Evolutionary conservation across 768 basidiomycete genomes (phyloP), one percentile per base, ranked within the genome.

Genomic region (Leccinellum rugosiceps): DNA sequence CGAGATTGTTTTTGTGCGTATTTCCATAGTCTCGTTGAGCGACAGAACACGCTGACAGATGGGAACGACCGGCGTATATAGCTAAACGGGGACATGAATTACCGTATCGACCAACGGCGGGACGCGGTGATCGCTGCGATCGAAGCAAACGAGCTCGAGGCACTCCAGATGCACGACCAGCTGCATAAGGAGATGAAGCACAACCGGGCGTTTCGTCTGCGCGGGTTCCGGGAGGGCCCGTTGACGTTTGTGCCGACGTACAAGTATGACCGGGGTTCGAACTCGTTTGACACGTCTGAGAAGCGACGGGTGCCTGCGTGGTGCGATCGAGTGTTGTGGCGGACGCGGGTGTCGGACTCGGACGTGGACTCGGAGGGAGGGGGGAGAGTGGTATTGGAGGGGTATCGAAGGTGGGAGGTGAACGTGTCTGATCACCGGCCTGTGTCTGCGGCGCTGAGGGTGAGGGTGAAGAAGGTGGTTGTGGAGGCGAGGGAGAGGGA

Each of bases 61-160:
- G 3, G 31, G 19, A 19, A 41, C n/a, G 38, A 7, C 17, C 26
- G 17, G n/a, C 32, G 21, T 45, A 31, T 50, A 48, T 63, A 93
- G 91, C 72, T 95, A 49, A 92, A 88, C 58, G 96, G 96, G 0
- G 96, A 98, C 72, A 81, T 99, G 75, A 99, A 99, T 74, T 99
- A 98, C 69, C 93, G 96, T 45, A 95, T 98, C 63, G 95, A 98
- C 72, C 87, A 90, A 65, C 85, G 94, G 2, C 82, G 96, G 25
- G 95, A 98, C 23, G 79, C 83, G 32, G 91, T 95, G 63, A 74
- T 93, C 48, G 75, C 86, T 0, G 82, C 86, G 30, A 78, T 95
- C 52, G 77, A 84, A n/a, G 75, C 84, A 0, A 82, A 83, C 32
- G 88, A 96, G 49, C 74, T 85, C 19, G 74, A 79, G 3, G 75